Evolutionary conservation across 2,329 filamentous ascomycete species (phyloP).

Genomic region (Fusarium devonianum): DNA sequence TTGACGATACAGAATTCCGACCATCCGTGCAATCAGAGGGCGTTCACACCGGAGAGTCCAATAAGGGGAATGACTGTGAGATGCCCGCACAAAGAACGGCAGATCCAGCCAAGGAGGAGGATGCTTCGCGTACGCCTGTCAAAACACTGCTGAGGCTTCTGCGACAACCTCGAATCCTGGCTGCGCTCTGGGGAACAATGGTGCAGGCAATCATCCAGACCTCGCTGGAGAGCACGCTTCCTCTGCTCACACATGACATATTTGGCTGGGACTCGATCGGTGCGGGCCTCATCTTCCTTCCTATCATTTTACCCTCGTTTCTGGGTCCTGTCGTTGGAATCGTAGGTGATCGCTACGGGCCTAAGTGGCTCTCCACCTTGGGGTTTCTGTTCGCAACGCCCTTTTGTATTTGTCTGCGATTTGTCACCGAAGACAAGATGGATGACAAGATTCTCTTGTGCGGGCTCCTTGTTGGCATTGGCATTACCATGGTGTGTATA

Average conservation of each 20-base stretch:
- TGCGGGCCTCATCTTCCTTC: conserved; percentile 47
- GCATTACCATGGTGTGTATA: conserved; percentile 43
- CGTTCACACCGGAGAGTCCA: neutral
- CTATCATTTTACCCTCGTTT: conserved; percentile 44
- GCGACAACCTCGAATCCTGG: conserved; percentile 44
- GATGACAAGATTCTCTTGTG: conserved; percentile 45
- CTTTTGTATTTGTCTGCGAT: conserved; percentile 46
- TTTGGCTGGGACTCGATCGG: conserved; percentile 47
- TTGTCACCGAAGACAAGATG: conserved; percentile 43
- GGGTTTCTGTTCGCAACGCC: conserved; percentile 46
- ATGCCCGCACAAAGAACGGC: neutral
- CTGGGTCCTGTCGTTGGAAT: conserved; percentile 44
- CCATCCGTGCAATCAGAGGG: conserved; percentile 4
- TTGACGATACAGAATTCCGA: conserved; percentile 10
- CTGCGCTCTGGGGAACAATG: conserved; percentile 47
- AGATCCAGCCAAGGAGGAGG: conserved; percentile 7
- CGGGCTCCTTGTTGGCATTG: conserved; percentile 44
- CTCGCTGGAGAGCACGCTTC: conserved; percentile 47
- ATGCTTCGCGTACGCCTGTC: conserved; percentile 20
- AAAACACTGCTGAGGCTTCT: conserved; percentile 39
- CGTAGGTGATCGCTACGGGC: conserved; percentile 46
- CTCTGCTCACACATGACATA: conserved; percentile 40
- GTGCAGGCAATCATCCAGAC: conserved; percentile 45
- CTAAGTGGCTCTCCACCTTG: conserved; percentile 45
- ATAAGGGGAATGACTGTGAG: neutral